These are phyloP conservation scores for Parasitella parasitica DNA, from an alignment of 371 early-diverging fungal genomes.

Conservation along the genomic window DNA sequence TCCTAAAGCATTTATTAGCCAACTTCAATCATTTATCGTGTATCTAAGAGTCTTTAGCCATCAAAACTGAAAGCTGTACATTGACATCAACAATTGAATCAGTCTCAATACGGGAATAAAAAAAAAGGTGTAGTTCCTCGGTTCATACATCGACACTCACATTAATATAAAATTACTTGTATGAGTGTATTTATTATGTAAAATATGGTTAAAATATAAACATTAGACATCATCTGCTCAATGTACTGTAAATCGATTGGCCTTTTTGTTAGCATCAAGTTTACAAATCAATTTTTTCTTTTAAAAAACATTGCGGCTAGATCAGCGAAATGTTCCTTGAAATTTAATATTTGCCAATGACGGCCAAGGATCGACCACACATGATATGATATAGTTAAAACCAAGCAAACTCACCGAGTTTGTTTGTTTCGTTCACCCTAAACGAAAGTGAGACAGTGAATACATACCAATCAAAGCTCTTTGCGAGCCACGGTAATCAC, in stretches of 20 bases:
- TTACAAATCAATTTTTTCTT: too few relatives aligned
- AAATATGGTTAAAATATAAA: neutral
- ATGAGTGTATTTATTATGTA: neutral
- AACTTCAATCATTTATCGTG: too few relatives aligned
- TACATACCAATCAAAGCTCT: neutral
- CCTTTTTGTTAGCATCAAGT: neutral
- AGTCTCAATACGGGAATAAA: neutral
- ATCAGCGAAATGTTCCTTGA: constrained; percentile 5
- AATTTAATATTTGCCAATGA: neutral
- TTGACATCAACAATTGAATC: neutral
- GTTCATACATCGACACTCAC: neutral
- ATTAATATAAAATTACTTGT: neutral
- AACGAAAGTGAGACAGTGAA: neutral
- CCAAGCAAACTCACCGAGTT: constrained; percentile 17
- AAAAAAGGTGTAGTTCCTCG: neutral
- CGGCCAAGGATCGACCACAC: neutral
- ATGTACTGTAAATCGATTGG: neutral
- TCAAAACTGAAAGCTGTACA: too few relatives aligned
- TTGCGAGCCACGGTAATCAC: neutral
- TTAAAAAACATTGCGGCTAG: constrained; percentile 1
- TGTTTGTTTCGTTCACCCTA: neutral
- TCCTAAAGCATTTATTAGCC: too few relatives aligned
- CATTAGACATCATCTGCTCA: neutral
- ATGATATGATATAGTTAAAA: neutral
- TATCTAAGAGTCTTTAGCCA: neutral